phyloP scores from a whole-genome alignment of 2,329 filamentous ascomycete genomes.

The Madurella fahalii region DNA sequence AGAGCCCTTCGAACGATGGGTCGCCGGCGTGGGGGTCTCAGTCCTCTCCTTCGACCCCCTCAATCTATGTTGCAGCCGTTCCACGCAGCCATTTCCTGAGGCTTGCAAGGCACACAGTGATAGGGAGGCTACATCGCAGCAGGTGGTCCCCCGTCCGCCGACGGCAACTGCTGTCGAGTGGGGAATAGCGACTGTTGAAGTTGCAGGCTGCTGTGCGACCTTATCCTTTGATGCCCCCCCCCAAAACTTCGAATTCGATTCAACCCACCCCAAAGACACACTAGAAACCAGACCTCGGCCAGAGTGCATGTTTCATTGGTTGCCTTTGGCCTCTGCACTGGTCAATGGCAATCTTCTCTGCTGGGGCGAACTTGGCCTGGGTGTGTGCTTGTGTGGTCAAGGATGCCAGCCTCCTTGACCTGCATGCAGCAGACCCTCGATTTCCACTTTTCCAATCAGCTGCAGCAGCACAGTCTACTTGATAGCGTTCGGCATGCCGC shows the following conservation, averaged over 20 bases:
- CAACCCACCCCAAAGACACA: constrained; percentile 11
- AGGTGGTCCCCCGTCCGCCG: not conserved
- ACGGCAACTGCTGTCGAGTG: constrained; percentile 9
- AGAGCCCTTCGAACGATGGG: constrained; percentile 14
- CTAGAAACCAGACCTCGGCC: constrained; percentile 14
- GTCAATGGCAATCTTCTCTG: constrained; percentile 17
- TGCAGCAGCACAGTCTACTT: constrained; percentile 2
- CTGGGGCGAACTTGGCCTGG: constrained; percentile 12
- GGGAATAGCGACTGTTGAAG: constrained; percentile 14
- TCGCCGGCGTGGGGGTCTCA: constrained; percentile 21
- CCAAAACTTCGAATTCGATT: constrained; percentile 9
- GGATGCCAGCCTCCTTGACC: constrained; percentile 1
- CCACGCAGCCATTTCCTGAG: constrained; percentile 7
- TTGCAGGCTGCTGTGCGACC: constrained; percentile 23
- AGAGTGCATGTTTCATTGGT: constrained; percentile 21
- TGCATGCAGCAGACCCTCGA: constrained; percentile 18
- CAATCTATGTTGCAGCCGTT: constrained; percentile 4
- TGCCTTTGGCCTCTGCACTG: constrained; percentile 14
- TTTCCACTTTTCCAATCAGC: constrained; percentile 17
- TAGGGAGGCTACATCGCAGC: not conserved
- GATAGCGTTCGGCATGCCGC: not conserved
- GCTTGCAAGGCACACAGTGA: constrained; percentile 5
- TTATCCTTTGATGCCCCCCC: constrained; percentile 4
- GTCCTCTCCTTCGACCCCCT: constrained; percentile 5
- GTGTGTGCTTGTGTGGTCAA: constrained; percentile 1